These are phyloP conservation scores for Cutaneotrichosporon dermatis DNA, from an alignment of 1,284 basidiomycete species.

Conservation along the genomic window DNA sequence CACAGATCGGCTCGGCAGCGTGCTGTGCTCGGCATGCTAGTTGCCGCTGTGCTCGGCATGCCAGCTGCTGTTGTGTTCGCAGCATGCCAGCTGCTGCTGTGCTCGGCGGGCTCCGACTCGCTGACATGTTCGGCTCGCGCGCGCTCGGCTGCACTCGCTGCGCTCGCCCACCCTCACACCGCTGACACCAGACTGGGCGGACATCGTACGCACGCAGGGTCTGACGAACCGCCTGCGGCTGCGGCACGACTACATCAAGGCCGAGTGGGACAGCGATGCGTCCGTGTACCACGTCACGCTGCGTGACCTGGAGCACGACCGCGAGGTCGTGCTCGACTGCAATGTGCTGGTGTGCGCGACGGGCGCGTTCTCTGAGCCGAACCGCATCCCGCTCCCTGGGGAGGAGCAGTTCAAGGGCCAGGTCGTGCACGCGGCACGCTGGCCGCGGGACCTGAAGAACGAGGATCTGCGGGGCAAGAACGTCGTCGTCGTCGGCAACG, in stretches of 20 bases:
- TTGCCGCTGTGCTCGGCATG: too few relatives aligned
- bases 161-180: not conserved
- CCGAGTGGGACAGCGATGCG: conserved; percentile 15
- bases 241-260: conserved; percentile 14
- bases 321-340: conserved; percentile 9
- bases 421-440: conserved; percentile 26
- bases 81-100: too few relatives aligned
- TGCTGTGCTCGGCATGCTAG: too few relatives aligned
- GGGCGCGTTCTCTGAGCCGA: conserved; percentile 15
- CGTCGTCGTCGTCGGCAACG: conserved; percentile 22
- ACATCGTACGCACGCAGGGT: conserved; percentile 17
- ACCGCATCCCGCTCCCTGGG: conserved; percentile 15
- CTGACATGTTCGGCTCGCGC: too few relatives aligned
- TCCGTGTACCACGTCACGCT: conserved; percentile 16
- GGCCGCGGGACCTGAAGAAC: conserved; percentile 23
- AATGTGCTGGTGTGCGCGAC: conserved; percentile 18
- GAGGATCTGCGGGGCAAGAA: conserved; percentile 18
- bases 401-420: conserved; percentile 25
- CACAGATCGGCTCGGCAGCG: too few relatives aligned
- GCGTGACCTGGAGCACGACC: conserved; percentile 15
- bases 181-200: conserved; percentile 14
- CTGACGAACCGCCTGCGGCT: conserved; percentile 17
- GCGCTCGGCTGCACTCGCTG: not conserved
- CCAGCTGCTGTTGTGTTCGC: too few relatives aligned
- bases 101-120: too few relatives aligned